Base-by-base conservation (phyloP, 352 stramenopile genomes). In the Globisporangium megalacanthum region DNA sequence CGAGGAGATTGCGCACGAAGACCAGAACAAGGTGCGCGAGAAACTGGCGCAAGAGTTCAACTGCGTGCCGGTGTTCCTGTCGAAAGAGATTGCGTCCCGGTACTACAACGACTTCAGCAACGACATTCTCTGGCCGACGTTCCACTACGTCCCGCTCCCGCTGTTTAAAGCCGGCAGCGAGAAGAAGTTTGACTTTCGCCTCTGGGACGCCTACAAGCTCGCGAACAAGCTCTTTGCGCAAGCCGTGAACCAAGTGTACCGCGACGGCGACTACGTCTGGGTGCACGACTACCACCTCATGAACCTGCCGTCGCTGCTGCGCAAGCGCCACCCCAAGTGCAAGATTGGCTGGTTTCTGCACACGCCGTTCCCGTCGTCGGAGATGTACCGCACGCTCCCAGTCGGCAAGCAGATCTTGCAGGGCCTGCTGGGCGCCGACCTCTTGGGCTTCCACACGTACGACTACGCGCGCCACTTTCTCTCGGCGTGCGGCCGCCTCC, bases 251-350 rank as follows among this genome's bases (percentile, higher is more conserved):
- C 82, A 92, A 54, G 78, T 95, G 42, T 95, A 93, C 62, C 89
- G 94, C 39, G 83, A 94, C 73, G 87, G 84, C 66, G 87, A 96
- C 64, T 74, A 77, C 20, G 81, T 96, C 10, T 96, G 86, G 86
- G 76, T 96, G 15, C 86, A 96, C 64, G 88, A 96, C 73, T 95
- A 95, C 65, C 88, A 96, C 56, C 62, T 96, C 22, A 96, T 96
- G 86, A 60, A 91, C 52, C 65, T 96, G 17, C 88, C 88, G n/a
- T 88, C 78, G 56, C 69, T 95, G 59, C 65, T 96, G 29, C 78
- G 87, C 36, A 73, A 89, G 60, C 82, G 84, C 4, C 77, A 92
- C 31, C 80, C 84, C 39, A 55, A 67, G 9, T 86, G 75, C 54
- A 65, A 85, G 33, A 94, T 96, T 63, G 88, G 81, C 0, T 96